These are phyloP conservation scores for Mycena filopes DNA, from an alignment of 768 basidiomycete species.

Conservation along the genomic window DNA sequence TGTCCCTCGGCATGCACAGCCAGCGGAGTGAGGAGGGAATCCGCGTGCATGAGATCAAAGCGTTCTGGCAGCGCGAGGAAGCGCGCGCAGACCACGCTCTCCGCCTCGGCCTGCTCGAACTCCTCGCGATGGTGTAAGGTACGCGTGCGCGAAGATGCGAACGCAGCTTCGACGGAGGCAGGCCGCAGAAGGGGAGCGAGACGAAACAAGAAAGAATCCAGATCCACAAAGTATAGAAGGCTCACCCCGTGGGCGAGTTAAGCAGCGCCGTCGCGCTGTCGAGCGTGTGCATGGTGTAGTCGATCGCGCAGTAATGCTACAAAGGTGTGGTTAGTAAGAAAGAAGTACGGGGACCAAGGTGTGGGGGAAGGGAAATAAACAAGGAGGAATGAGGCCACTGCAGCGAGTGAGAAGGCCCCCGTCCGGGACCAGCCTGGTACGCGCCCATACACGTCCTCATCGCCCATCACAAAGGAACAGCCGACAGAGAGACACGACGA, in stretches of 20 bases:
- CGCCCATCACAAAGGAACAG: no score
- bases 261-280: slow-evolving; percentile 94
- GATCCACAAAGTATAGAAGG: slow-evolving; percentile 77
- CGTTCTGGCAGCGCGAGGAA: slow-evolving; percentile 85
- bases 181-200: no score
- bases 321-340: no score
- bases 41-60: slow-evolving; percentile 84
- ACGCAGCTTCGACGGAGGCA: slow-evolving; percentile 93
- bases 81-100: slow-evolving; percentile 89
- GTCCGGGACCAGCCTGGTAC: no score
- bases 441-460: no score
- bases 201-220: no score
- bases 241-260: slow-evolving; percentile 91
- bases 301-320: slow-evolving; percentile 96
- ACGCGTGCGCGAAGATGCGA: slow-evolving; percentile 96
- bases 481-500: no score
- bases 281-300: slow-evolving; percentile 93
- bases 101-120: slow-evolving; percentile 91
- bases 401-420: no score
- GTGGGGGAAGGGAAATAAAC: neutral
- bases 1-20: slow-evolving; percentile 27
- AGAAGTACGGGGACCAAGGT: neutral
- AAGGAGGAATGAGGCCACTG: no score
- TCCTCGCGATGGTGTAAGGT: slow-evolving; percentile 94
- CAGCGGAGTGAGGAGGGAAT: slow-evolving; percentile 85